Base-by-base conservation (phyloP, 2,329 filamentous ascomycete genomes). In the Plenodomus tracheiphilus region DNA sequence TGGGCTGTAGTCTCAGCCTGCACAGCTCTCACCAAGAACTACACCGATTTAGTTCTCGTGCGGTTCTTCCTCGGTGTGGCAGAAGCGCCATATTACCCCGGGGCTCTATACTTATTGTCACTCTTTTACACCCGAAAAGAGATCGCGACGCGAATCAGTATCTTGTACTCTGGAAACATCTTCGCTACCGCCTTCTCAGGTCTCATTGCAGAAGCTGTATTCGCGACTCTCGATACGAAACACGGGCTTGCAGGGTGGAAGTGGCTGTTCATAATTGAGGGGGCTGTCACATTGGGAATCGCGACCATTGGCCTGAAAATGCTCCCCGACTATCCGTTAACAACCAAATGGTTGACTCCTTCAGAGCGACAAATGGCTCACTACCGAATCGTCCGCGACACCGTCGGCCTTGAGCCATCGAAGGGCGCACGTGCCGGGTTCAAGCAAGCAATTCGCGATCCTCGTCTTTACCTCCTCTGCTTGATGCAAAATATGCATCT, bases 81-180 rank as follows among this genome's bases (percentile, higher is more conserved):
- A 8, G 65, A 70, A 44, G 66, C 65, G 3, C 70, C 69, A 1
- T 85, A 84, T 64, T 76, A 85, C 38, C 84, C 84, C 0, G 84
- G 84, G 2, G 81, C 81, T 0, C 73, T 86, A 6, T 76, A 85
- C 43, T 79, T 85, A 36, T 74, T 86, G 22, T 82, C 80, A 0
- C 80, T 84, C 52, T 87, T 83, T 78, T 87, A 87, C 64, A 86
- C 83, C 2, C 77, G 82, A 43, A 78, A 79, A 38, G 69, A 74
- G 48, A 57, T 72, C 39, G 66, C 66, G 5, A 59, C 62, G 2
- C 38, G 54, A 3, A 44, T 60, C 0, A 44, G 46, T 0, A 58
- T 56, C 11, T 38, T 58, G 10, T 56, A 56, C 21, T 28, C 41
- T 40, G 57, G 45, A 32, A 58, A 51, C 20, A 58, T 56, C 18